Percentiles rank a stretch among this genome's conserved stretches.
phyloP scores from a whole-genome alignment of 108 stramenopile species.

The Mediolabrus comicus region DNA sequence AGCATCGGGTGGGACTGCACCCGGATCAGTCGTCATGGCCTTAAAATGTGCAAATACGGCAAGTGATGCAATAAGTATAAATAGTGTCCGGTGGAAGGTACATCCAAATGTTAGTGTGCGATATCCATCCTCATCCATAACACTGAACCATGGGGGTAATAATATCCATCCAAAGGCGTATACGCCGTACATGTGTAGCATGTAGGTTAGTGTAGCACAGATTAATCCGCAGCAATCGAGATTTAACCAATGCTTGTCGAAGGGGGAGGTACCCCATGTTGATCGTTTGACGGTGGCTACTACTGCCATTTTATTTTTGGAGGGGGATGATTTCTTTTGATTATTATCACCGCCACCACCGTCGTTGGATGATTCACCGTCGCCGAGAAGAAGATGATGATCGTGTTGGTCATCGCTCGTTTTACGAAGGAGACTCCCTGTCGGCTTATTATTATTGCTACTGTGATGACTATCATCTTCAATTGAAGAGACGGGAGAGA shows the following conservation, averaged over 20 bases:
- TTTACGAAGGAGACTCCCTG: not conserved
- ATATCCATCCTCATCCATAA: conserved; percentile 55
- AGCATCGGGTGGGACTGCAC: conserved; percentile 87
- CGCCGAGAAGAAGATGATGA: too few species aligned
- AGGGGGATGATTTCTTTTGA: too few species aligned
- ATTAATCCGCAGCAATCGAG: conserved; percentile 84
- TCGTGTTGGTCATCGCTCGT: not conserved
- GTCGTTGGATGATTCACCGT: not conserved
- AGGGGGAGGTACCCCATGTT: conserved; percentile 73
- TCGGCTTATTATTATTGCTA: too few species aligned
- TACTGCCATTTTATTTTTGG: not conserved
- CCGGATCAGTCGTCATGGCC: conserved; percentile 93
- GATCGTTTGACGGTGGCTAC: conserved; percentile 60
- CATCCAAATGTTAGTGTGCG: conserved; percentile 52
- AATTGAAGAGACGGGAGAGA: not conserved
- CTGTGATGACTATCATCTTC: not conserved
- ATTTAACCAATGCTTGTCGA: conserved; percentile 80
- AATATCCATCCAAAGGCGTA: conserved; percentile 71
- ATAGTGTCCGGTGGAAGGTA: conserved; percentile 57
- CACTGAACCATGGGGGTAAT: conserved; percentile 82
- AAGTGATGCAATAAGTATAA: conserved; percentile 57
- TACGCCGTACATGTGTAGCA: conserved; percentile 63
- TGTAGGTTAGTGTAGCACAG: conserved; percentile 77
- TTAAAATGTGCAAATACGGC: conserved; percentile 74
- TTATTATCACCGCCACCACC: not conserved